Percentiles rank a stretch among this genome's conserved stretches.
phyloP scores from a whole-genome alignment of 208 protist genomes.

The Leishmania tropica region DNA sequence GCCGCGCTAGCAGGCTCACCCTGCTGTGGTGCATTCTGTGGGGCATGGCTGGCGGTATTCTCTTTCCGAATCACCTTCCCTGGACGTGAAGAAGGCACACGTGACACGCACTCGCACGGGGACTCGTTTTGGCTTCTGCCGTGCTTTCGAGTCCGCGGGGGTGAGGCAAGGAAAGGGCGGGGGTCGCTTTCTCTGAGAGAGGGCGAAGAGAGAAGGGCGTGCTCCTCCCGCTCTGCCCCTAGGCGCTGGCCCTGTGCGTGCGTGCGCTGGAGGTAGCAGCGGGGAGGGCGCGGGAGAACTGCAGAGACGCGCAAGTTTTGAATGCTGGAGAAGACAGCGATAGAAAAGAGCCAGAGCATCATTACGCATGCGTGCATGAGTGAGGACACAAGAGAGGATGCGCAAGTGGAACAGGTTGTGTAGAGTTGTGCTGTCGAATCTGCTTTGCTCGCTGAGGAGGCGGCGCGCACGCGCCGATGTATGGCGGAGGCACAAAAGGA shows the following conservation, averaged over 20 bases:
- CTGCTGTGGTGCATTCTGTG: slow-evolving; percentile 57
- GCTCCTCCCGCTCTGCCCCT: too few species aligned
- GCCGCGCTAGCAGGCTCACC: slow-evolving; percentile 37
- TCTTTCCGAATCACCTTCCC: slow-evolving; percentile 77
- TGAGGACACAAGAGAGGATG: neutral
- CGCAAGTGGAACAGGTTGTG: neutral
- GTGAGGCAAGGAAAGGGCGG: neutral
- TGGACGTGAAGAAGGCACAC: slow-evolving; percentile 62
- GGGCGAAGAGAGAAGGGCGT: neutral
- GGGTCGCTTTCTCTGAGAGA: neutral
- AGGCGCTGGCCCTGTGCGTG: too few species aligned
- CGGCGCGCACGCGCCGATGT: neutral
- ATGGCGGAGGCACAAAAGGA: neutral
- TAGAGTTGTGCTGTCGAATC: neutral
- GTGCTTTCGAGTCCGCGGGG: neutral
- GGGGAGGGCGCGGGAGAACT: too few species aligned
- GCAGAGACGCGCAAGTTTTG: too few species aligned
- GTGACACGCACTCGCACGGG: neutral
- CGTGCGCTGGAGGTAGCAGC: too few species aligned
- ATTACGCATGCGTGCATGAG: neutral
- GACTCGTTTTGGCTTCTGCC: neutral
- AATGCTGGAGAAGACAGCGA: too few species aligned
- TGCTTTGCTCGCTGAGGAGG: neutral
- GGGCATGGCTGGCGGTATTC: slow-evolving; percentile 51
- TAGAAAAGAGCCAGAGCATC: too few species aligned